Evolutionary conservation across 2,329 filamentous ascomycete genomes (phyloP), one percentile per base, ranked within the genome.

Genomic region (Penicillium nordicum): DNA sequence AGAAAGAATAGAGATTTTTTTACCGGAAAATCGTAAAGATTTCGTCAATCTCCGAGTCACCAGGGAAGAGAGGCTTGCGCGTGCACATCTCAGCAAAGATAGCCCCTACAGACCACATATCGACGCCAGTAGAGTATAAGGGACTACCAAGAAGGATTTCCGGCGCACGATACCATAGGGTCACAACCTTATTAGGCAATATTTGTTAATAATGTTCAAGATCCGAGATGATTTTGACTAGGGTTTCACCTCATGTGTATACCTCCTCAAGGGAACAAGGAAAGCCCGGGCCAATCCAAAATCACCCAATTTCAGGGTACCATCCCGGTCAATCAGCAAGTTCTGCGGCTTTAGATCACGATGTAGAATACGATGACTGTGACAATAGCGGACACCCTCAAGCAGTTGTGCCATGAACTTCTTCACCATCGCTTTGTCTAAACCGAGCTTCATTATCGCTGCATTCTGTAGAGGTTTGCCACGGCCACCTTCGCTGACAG

Each of bases 71-170:
- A 4, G 92, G 91, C 77, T 95, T 95, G 68, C 90, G 85, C 1
- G 92, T 96, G 76, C 90, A 95, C 92, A 96, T 96, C 76, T 96
- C 92, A 10, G 92, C 92, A 74, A 96, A 96, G 74, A 96, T 96
- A 75, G 91, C 94, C 59, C 92, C 92, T 47, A 92, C 87, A 34
- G 90, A 94, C 92, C 92, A 96, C 89, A 96, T 96, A 71, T 96
- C 92, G 41, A 96, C 91, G 55, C 92, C 91, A 14, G 92, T 96
- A 14, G 89, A 94, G 78, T 96, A 96, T 73, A 95, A 90, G 50
- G 92, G 87, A 53, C 92, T 90, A 71, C 92, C 92, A 1, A 96
- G 85, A 18, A 96, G 82, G 74, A 96, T 95, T 74, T 96, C 92
- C 1, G 92, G 92, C 7, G 91, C 84, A 60, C 92, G 88, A 73